phyloP scores from a whole-genome alignment of 306 rosid genomes.

The Quercus dentata region DNA sequence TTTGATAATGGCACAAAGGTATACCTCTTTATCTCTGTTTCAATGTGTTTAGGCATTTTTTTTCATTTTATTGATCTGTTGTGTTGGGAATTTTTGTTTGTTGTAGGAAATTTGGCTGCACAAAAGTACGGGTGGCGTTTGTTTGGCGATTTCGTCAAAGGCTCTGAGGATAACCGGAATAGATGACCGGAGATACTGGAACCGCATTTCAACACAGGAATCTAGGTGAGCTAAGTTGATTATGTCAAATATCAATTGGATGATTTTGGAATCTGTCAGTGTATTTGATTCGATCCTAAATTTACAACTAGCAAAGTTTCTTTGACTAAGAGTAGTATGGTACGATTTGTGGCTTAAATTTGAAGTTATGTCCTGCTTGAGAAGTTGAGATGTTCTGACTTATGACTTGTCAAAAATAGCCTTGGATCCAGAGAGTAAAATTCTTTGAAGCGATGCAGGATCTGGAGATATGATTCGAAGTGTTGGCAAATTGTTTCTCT shows the following conservation, averaged over 20 bases:
- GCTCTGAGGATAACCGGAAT: slow-evolving; percentile 81
- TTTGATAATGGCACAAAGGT: slow-evolving; percentile 78
- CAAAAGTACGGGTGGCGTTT: slow-evolving; percentile 59
- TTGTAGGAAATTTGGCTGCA: slow-evolving; percentile 77
- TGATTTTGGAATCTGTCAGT: neutral
- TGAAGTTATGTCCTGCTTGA: too few relatives aligned
- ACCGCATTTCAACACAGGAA: slow-evolving; percentile 57
- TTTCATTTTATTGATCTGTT: neutral
- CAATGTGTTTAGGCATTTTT: slow-evolving; percentile 7
- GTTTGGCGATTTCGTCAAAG: slow-evolving; percentile 65
- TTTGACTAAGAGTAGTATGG: too few relatives aligned
- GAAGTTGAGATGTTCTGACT: too few relatives aligned
- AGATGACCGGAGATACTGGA: slow-evolving; percentile 95
- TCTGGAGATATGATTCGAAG: too few relatives aligned
- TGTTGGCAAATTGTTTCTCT: too few relatives aligned
- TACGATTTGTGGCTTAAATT: too few relatives aligned
- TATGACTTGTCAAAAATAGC: too few relatives aligned
- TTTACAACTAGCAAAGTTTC: too few relatives aligned
- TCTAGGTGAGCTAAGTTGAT: slow-evolving; percentile 60
- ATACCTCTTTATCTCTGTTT: neutral
- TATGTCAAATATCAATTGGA: neutral
- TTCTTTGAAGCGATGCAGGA: too few relatives aligned
- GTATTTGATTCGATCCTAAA: too few relatives aligned
- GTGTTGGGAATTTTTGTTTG: neutral
- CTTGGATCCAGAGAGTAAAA: too few relatives aligned